Conservation (phyloP, 768 basidiomycete species). For the Lactarius vividus region DNA sequence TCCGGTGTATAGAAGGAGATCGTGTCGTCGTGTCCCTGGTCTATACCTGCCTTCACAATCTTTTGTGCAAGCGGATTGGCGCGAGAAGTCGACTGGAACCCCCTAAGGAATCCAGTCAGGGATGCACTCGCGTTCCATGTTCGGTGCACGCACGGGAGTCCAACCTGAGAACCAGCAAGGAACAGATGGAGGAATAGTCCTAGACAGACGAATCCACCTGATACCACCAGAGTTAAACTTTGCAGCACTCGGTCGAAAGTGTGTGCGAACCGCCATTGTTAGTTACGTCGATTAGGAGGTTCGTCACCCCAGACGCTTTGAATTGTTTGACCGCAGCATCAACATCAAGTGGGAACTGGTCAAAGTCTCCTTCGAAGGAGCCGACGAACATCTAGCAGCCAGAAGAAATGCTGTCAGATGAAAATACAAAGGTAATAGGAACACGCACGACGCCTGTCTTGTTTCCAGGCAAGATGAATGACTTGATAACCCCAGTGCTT, state of each 20-base stretch:
- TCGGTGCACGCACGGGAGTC: slow-evolving; percentile 45
- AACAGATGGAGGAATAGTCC: slow-evolving; percentile 59
- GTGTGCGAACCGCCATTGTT: slow-evolving; percentile 55
- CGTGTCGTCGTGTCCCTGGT: slow-evolving; percentile 38
- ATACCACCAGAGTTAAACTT: neutral
- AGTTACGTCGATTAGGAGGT: slow-evolving; percentile 55
- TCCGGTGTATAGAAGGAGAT: slow-evolving; percentile 48
- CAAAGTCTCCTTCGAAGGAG: slow-evolving; percentile 52
- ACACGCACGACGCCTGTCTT: slow-evolving; percentile 56
- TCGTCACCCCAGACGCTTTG: slow-evolving; percentile 46
- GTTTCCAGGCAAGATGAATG: slow-evolving; percentile 53
- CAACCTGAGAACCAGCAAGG: slow-evolving; percentile 49
- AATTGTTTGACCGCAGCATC: slow-evolving; percentile 46
- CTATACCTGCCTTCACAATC: slow-evolving; percentile 53
- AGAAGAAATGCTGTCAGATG: slow-evolving; percentile 1
- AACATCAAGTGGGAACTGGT: slow-evolving; percentile 51
- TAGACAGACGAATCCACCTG: slow-evolving; percentile 59
- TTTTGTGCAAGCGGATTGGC: slow-evolving; percentile 58
- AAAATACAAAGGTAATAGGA: neutral
- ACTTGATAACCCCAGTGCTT: slow-evolving; percentile 52
- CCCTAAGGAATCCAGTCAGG: slow-evolving; percentile 37
- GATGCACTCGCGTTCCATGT: neutral
- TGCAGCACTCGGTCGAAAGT: no score
- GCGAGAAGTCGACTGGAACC: slow-evolving; percentile 54
- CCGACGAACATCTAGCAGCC: slow-evolving; percentile 54